Conservation (phyloP, 1,284 basidiomycete genomes). For the Cryptococcus sp. region DNA sequence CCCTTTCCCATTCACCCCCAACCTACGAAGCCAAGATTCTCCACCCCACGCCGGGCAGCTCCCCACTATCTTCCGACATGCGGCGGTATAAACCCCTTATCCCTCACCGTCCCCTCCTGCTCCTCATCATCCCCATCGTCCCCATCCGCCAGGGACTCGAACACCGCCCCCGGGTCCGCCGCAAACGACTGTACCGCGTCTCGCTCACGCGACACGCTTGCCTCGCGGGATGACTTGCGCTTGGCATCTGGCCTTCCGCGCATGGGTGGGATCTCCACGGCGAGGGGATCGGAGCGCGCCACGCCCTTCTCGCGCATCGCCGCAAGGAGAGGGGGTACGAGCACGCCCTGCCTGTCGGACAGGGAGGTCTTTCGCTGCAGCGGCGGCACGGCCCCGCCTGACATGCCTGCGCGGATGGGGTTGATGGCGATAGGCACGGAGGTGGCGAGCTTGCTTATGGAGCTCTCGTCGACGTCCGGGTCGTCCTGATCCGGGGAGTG, state of each 20-base stretch:
- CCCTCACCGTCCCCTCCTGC: conserved; percentile 24
- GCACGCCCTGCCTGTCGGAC: conserved; percentile 36
- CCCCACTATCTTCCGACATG: conserved; percentile 26
- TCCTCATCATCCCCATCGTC: conserved; percentile 25
- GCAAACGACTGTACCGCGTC: conserved; percentile 30
- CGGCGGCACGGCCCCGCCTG: conserved; percentile 6
- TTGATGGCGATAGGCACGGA: conserved; percentile 45
- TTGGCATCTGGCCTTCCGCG: conserved; percentile 4
- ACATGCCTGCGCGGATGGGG: conserved; percentile 3
- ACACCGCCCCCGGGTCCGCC: conserved; percentile 41
- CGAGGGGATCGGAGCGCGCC: conserved; percentile 11
- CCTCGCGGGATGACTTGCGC: conserved; percentile 16
- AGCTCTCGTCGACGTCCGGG: conserved; percentile 12
- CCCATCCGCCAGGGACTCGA: conserved; percentile 37
- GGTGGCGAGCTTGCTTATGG: conserved; percentile 34
- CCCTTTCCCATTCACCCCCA: no score
- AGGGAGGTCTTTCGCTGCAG: conserved; percentile 45
- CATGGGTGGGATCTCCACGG: conserved; percentile 6
- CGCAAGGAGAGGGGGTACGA: conserved; percentile 41
- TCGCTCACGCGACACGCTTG: conserved; percentile 33
- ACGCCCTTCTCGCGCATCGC: conserved; percentile 40
- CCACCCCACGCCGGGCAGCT: conserved; percentile 34
- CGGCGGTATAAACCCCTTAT: conserved; percentile 39
- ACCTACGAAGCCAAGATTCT: conserved; percentile 23
- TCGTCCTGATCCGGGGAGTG: conserved; percentile 21